These are phyloP conservation scores for Hippophae gyantsensis DNA, from an alignment of 306 rosid species.

Conservation along the genomic window DNA sequence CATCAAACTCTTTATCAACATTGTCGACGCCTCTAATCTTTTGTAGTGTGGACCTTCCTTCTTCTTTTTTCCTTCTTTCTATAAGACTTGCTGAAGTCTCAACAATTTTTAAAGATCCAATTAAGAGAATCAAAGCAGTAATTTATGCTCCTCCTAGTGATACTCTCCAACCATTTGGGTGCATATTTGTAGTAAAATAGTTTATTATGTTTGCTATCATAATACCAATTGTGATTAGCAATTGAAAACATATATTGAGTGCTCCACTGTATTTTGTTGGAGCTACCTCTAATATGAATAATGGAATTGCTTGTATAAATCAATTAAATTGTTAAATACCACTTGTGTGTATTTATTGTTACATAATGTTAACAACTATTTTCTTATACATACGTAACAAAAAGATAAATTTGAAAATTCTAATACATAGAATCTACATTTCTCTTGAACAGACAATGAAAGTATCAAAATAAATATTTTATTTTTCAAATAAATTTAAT, in stretches of 20 bases:
- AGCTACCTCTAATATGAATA: constrained; percentile 31
- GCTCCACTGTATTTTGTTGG: constrained; percentile 30
- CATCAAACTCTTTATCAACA: constrained; percentile 16
- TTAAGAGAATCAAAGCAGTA: constrained; percentile 14
- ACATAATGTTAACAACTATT: no score
- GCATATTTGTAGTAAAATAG: constrained; percentile 7
- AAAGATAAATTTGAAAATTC: no score
- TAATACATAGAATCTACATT: no score
- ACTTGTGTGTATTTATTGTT: no score
- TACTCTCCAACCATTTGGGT: constrained; percentile 21
- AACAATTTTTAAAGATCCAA: constrained; percentile 11
- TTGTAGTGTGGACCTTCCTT: constrained; percentile 7
- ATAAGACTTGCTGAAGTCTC: constrained; percentile 28
- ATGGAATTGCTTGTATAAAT: constrained; percentile 21
- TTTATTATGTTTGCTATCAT: constrained; percentile 21
- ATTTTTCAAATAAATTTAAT: no score
- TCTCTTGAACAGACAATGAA: no score
- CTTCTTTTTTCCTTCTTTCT: constrained; percentile 16
- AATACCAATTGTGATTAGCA: constrained; percentile 24
- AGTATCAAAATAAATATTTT: no score
- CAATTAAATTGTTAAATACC: no score
- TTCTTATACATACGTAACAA: no score
- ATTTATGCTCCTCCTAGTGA: constrained; percentile 20
- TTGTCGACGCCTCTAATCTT: constrained; percentile 19
- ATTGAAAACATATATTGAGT: constrained; percentile 23